These are phyloP conservation scores for Cyclostephanos tholiformis DNA, from an alignment of 108 stramenopile species.

Conservation along the genomic window DNA sequence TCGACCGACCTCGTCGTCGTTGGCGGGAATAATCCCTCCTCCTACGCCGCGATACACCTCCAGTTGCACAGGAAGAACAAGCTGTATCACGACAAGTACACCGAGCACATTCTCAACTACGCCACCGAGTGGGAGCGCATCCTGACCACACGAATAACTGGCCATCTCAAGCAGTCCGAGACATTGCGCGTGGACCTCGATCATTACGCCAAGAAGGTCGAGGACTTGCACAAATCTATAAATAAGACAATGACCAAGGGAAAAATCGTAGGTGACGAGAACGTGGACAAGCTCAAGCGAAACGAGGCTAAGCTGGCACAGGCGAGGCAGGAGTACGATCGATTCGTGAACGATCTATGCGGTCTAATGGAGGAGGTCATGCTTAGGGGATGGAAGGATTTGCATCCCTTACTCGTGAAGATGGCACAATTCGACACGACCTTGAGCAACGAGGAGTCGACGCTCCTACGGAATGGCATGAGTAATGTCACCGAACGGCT, in stretches of 20 bases:
- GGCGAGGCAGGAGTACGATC: conserved; percentile 58
- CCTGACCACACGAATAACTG: conserved; percentile 57
- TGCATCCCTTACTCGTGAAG: conserved; percentile 82
- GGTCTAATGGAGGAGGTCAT: conserved; percentile 79
- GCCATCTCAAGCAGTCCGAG: conserved; percentile 64
- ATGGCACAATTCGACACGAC: conserved; percentile 79
- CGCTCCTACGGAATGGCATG: conserved; percentile 40
- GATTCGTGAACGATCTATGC: conserved; percentile 64
- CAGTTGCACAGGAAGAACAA: conserved; percentile 53
- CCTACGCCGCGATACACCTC: conserved; percentile 45
- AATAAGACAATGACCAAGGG: conserved; percentile 76
- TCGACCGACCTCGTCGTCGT: conserved; percentile 1
- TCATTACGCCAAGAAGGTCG: conserved; percentile 81
- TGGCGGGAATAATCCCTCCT: conserved; percentile 9
- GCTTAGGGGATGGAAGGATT: conserved; percentile 78
- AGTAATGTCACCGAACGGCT: conserved; percentile 54
- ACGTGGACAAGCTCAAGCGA: conserved; percentile 66
- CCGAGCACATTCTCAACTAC: conserved; percentile 76
- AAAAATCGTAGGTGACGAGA: conserved; percentile 63
- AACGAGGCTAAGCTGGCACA: conserved; percentile 79
- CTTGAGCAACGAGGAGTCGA: conserved; percentile 63
- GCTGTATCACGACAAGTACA: conserved; percentile 62
- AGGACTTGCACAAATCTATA: conserved; percentile 55
- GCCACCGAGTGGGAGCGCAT: conserved; percentile 82
- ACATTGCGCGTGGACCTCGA: conserved; percentile 72